Evolutionary conservation across 331 rosid genomes (phyloP), one percentile per base, ranked within the genome.

Genomic region (Telfairia occidentalis): DNA sequence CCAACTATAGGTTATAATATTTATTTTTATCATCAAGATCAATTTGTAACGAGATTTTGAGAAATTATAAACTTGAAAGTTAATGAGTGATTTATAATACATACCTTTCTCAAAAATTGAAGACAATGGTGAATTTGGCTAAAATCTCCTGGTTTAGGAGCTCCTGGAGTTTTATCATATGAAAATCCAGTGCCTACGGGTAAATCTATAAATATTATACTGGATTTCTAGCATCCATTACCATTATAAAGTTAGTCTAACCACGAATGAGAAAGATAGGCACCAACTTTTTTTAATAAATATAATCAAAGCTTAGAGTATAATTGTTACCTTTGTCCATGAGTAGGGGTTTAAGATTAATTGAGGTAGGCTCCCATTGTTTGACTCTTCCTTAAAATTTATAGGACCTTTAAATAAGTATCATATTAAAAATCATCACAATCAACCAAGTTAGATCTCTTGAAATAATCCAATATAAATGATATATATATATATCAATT

Each of bases 121-220:
- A 71, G 75, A 54, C 37, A 66, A 5, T 73, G 79, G 0, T 30
- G 30, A 30, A 67, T 74, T 15, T 73, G 69, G 29, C 29, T 29
- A 8, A 71, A 69, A 35, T 82, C 82, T 15, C 80, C 32, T 24
- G 59, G 15, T 11, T 78, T 24, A 19, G 9, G 37, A 40, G 49
- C 85, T 0, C 52, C 32, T 3, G 77, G 9, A 52, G 52, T 78
- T 23, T 19, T 52, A 16, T 49, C 28, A 37, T 81, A 78, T 15
- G 82, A 79, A 45, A 79, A 79, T n/a, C 79, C 82, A 26, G 82
- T 63, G 4, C 82, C 82, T 34, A 21, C 79, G 0, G 82, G 79
- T 12, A 77, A 59, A 65, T 74, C 82, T 49, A 79, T 16, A 16
- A 63, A 79, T 19, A 79, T 64, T 18, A 79, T 79, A 60, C 40